These are phyloP conservation scores for Gracilariopsis chorda DNA, from an alignment of 23 red algal species.

Conservation along the genomic window DNA sequence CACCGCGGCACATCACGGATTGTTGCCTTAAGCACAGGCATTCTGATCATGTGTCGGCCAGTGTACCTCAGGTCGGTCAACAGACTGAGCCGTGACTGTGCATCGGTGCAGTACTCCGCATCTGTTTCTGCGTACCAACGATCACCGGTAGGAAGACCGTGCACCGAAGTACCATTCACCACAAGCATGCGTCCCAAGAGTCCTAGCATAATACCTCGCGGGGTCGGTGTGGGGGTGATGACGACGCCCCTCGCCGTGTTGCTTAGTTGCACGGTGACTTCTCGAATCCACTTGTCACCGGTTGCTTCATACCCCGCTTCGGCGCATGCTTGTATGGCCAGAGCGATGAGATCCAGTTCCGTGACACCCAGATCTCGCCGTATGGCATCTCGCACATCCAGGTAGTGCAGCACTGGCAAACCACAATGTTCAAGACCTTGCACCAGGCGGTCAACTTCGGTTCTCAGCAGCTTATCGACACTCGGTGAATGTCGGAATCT, in stretches of 20 bases:
- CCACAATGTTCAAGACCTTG: neutral
- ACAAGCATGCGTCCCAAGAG: neutral
- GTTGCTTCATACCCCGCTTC: neutral
- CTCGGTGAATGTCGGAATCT: neutral
- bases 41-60: neutral
- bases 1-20: neutral
- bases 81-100: neutral
- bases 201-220: neutral
- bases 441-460: neutral
- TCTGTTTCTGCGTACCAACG: neutral
- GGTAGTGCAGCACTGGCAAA: neutral
- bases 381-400: neutral
- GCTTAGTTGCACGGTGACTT: neutral
- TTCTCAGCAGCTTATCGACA: neutral
- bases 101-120: neutral
- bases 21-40: neutral
- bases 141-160: neutral
- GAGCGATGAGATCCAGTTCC: neutral
- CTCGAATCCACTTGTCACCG: conserved; percentile 30
- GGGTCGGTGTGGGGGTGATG: neutral
- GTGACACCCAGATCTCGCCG: neutral
- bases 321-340: neutral
- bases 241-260: neutral
- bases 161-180: neutral
- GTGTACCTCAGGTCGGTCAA: neutral